Conservation (phyloP, 495 filamentous ascomycete genomes). For the Hypoxylon intermedium region DNA sequence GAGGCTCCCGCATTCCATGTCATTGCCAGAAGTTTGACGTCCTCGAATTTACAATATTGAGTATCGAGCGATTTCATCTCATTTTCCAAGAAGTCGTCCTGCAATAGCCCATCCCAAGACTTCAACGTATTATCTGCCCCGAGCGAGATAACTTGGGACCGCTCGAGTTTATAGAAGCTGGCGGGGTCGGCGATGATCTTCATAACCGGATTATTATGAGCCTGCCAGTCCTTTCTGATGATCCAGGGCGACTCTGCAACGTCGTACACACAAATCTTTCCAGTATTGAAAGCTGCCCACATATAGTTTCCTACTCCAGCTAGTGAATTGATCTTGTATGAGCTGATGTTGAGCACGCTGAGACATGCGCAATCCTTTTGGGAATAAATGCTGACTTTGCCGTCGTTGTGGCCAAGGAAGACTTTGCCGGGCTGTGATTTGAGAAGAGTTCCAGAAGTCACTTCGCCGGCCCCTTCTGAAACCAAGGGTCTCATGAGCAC, state of each 20-base stretch:
- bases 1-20: constrained; percentile 98
- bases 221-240: constrained; percentile 92
- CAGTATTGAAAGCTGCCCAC: constrained; percentile 94
- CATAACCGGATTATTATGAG: constrained; percentile 81
- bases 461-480: constrained; percentile 73
- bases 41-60: constrained; percentile 83
- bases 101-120: constrained; percentile 90
- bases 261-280: constrained; percentile 95
- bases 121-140: constrained; percentile 86
- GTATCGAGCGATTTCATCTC: constrained; percentile 84
- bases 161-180: constrained; percentile 85
- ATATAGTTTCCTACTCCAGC: constrained; percentile 82
- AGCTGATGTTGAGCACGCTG: constrained; percentile 79
- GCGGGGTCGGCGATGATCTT: constrained; percentile 78
- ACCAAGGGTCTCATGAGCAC: constrained; percentile 71
- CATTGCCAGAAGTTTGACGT: constrained; percentile 77
- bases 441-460: constrained; percentile 83
- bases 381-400: constrained; percentile 92
- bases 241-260: constrained; percentile 81
- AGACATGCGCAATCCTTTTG: constrained; percentile 74
- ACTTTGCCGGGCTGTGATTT: constrained; percentile 78
- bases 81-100: constrained; percentile 89
- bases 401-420: constrained; percentile 91
- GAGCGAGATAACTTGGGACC: constrained; percentile 84
- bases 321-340: constrained; percentile 94